A percentile compares a stretch with the other conserved stretches of the same genome.
phyloP scores from a whole-genome alignment of 1,284 basidiomycete species.

The Trichosporon sp. region DNA sequence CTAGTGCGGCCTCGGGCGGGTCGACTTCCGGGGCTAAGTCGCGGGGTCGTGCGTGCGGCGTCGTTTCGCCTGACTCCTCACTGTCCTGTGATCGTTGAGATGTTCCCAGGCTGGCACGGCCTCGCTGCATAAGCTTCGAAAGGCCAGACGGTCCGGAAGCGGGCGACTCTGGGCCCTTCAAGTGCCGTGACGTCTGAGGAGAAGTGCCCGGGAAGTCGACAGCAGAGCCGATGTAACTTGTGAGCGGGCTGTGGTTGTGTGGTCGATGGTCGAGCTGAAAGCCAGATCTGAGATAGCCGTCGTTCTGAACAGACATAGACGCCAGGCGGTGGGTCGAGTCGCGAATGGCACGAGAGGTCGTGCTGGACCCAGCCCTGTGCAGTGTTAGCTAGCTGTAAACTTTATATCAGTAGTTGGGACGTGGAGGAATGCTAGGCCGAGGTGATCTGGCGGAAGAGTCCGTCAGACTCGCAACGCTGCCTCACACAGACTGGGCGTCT shows the following conservation, averaged over 20 bases:
- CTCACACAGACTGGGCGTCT: neutral
- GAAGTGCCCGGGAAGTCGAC: slow-evolving; percentile 5
- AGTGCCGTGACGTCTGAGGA: neutral
- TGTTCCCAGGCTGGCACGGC: slow-evolving; percentile 4
- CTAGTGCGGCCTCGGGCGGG: neutral
- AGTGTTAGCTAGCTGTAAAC: neutral
- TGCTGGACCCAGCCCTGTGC: slow-evolving; percentile 2
- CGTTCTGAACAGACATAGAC: slow-evolving; percentile 27
- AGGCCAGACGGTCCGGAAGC: slow-evolving; percentile 33
- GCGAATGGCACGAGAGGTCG: slow-evolving; percentile 34
- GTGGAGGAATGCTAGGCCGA: neutral
- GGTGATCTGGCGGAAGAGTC: neutral
- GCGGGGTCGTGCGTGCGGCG: slow-evolving; percentile 4
- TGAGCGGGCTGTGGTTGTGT: slow-evolving; percentile 30
- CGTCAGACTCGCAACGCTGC: neutral
- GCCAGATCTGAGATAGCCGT: neutral
- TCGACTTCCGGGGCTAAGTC: neutral
- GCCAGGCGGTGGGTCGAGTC: slow-evolving; percentile 42
- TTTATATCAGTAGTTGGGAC: neutral
- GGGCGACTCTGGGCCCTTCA: slow-evolving; percentile 15
- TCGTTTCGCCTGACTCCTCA: slow-evolving; percentile 13
- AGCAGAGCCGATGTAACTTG: neutral
- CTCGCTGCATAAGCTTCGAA: slow-evolving; percentile 37
- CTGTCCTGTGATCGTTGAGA: neutral
- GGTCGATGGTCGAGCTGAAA: slow-evolving; percentile 24